Evolutionary conservation across 208 protist species (phyloP).

Genomic region (Leptomonas seymouri): DNA sequence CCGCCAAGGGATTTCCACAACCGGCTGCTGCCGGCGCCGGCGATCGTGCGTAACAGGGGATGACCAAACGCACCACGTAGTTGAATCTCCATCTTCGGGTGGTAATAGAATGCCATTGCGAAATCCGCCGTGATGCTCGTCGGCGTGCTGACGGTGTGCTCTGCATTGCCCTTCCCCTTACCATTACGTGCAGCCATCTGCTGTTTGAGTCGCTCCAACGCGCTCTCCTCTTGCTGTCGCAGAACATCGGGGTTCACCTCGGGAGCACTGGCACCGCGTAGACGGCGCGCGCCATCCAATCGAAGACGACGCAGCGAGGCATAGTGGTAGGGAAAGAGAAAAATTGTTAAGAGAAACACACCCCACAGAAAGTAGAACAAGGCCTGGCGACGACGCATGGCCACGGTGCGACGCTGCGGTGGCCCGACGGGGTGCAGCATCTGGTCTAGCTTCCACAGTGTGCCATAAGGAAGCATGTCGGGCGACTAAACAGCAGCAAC

Average conservation of each 20-base stretch:
- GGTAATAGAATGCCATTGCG: slow-evolving; percentile 16
- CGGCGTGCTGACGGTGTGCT: not conserved
- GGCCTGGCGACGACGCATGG: slow-evolving; percentile 38
- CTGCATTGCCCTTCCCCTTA: not conserved
- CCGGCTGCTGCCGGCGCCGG: slow-evolving; percentile 16
- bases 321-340: slow-evolving; percentile 52
- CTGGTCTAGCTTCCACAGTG: slow-evolving; percentile 58
- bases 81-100: slow-evolving; percentile 12
- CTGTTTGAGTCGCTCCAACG: slow-evolving; percentile 15
- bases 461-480: slow-evolving; percentile 58
- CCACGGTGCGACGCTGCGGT: slow-evolving; percentile 30
- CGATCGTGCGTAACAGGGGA: slow-evolving; percentile 13
- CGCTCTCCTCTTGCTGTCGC: not conserved
- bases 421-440: slow-evolving; percentile 45
- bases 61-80: slow-evolving; percentile 27
- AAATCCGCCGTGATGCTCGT: slow-evolving; percentile 16
- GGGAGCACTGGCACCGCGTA: slow-evolving; percentile 21
- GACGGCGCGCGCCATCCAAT: slow-evolving; percentile 17
- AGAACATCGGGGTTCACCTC: slow-evolving; percentile 8
- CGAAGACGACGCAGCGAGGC: slow-evolving; percentile 33
- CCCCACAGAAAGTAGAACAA: slow-evolving; percentile 46
- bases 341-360: slow-evolving; percentile 41
- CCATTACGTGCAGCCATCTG: not conserved
- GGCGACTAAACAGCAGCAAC: not conserved
- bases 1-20: slow-evolving; percentile 17